These are phyloP conservation scores for Mimosa pudica DNA, from an alignment of 306 rosid genomes.

Conservation along the genomic window DNA sequence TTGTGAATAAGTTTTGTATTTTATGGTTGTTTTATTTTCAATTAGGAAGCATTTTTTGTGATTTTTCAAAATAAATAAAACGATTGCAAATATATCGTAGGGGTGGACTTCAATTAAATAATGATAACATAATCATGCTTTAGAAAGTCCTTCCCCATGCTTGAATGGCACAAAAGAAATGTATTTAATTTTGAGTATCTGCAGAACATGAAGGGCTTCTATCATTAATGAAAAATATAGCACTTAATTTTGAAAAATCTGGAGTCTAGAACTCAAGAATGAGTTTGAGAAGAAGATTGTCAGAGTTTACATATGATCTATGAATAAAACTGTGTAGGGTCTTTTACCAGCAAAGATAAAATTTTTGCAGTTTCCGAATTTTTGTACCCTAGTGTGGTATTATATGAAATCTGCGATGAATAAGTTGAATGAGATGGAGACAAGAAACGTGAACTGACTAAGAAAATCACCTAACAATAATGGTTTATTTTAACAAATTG, in stretches of 20 bases:
- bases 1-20: not conserved
- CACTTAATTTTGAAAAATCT: not conserved
- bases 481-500: too few species aligned
- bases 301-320: not conserved
- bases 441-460: not conserved
- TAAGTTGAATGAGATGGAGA: not conserved
- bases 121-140: not conserved
- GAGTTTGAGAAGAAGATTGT: slow-evolving; percentile 1
- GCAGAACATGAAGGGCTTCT: not conserved
- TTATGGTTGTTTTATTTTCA: not conserved
- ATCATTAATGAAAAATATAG: not conserved
- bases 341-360: not conserved
- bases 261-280: not conserved
- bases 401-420: not conserved
- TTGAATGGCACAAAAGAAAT: not conserved
- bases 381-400: not conserved
- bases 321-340: not conserved
- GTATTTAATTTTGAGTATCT: not conserved
- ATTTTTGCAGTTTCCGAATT: not conserved
- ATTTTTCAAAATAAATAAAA: not conserved
- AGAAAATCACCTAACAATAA: not conserved
- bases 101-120: not conserved
- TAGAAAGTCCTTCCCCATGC: not conserved
- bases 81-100: not conserved
- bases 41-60: not conserved